Conservation (phyloP, 108 stramenopile genomes). For the Parietichytrium sp. region DNA sequence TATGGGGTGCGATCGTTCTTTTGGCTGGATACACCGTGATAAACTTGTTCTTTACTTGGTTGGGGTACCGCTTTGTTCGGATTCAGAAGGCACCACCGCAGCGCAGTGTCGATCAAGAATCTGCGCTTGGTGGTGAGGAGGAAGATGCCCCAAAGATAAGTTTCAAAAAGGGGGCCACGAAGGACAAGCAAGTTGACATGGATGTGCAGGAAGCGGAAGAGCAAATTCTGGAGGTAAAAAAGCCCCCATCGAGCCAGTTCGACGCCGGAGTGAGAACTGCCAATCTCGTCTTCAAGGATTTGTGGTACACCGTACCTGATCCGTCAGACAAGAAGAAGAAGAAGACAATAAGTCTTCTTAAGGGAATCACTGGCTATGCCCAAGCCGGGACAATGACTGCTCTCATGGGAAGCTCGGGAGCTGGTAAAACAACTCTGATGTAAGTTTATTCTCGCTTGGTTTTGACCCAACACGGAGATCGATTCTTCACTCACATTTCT, state of each 20-base stretch:
- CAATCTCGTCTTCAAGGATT: not conserved
- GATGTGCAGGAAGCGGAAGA: not conserved
- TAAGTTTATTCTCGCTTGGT: no score
- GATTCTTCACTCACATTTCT: no score
- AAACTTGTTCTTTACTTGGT: not conserved
- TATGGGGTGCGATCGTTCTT: not conserved
- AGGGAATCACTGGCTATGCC: constrained; percentile 16
- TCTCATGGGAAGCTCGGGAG: constrained; percentile 54
- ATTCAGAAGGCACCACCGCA: no score
- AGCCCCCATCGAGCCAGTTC: not conserved
- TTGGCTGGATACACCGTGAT: not conserved
- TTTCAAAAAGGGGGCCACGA: no score
- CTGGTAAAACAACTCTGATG: constrained; percentile 67
- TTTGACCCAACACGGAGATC: no score
- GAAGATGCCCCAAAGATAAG: no score
- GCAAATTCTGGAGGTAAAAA: not conserved
- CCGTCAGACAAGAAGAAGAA: not conserved
- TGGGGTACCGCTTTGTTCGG: not conserved
- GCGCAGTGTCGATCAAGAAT: no score
- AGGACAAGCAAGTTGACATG: no score
- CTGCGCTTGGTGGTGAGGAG: no score
- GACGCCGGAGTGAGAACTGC: not conserved
- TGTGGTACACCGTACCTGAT: not conserved
- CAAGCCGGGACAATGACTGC: constrained; percentile 45
- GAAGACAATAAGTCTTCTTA: not conserved